Percentiles rank a stretch among this genome's conserved stretches.
Evolutionary conservation across 106 monocot genomes (phyloP).

Genomic region (Dioscorea alata): DNA sequence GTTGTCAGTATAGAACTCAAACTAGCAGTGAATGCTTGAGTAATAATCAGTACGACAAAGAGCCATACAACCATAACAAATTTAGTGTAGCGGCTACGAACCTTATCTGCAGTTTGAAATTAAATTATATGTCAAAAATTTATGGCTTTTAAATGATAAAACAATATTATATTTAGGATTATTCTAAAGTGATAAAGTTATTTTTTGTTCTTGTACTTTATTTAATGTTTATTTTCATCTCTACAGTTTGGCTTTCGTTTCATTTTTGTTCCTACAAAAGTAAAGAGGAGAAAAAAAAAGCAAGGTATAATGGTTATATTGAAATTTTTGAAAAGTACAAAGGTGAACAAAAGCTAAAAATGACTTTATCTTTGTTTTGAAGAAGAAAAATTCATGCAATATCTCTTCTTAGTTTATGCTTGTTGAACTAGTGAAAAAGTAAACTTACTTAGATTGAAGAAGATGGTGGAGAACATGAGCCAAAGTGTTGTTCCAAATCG

Average conservation of each 20-base stretch:
- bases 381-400: background rate
- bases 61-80: background rate
- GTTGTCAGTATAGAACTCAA: background rate
- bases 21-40: constrained; percentile 1
- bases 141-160: background rate
- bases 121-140: too few species aligned
- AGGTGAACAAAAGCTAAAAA: too few species aligned
- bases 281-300: too few species aligned
- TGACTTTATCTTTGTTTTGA: background rate
- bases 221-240: too few species aligned
- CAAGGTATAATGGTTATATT: too few species aligned
- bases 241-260: too few species aligned
- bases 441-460: background rate
- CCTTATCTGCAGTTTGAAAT: background rate
- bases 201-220: too few species aligned
- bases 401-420: too few species aligned
- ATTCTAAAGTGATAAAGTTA: too few species aligned
- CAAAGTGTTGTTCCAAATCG: constrained; percentile 3
- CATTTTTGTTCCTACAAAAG: too few species aligned
- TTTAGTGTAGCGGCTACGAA: background rate
- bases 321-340: too few species aligned
- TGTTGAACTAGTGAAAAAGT: background rate
- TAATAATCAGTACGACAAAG: background rate
- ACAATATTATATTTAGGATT: background rate
- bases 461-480: background rate